Percentiles rank a stretch among this genome's conserved stretches.
Evolutionary conservation across 768 basidiomycete species (phyloP).

Genomic region (Pholiota conissans): DNA sequence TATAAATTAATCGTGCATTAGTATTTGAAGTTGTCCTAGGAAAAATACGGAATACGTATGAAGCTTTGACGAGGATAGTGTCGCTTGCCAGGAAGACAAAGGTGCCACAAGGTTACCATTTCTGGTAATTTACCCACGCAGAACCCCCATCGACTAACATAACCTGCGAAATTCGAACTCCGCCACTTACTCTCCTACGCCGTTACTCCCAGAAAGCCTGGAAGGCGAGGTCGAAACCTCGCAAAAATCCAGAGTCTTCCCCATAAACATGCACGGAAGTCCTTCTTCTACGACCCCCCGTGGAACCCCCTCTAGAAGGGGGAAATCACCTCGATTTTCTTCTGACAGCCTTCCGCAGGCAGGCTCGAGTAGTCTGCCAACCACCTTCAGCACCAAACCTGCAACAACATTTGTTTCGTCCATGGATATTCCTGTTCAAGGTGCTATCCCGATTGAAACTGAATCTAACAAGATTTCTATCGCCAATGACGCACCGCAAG

Average conservation of each 20-base stretch:
- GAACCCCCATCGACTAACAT: slow-evolving; percentile 44
- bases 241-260: slow-evolving; percentile 34
- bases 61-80: not conserved
- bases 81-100: slow-evolving; percentile 21
- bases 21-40: no score
- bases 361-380: slow-evolving; percentile 42
- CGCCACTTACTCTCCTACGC: slow-evolving; percentile 43
- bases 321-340: slow-evolving; percentile 58
- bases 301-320: slow-evolving; percentile 62
- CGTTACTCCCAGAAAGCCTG: slow-evolving; percentile 40
- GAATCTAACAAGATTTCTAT: slow-evolving; percentile 38
- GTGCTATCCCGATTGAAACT: slow-evolving; percentile 62
- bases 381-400: slow-evolving; percentile 52
- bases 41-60: not conserved
- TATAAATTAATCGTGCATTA: not conserved
- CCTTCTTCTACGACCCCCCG: slow-evolving; percentile 49
- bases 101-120: slow-evolving; percentile 27
- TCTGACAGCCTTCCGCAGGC: slow-evolving; percentile 47
- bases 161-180: slow-evolving; percentile 45
- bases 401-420: slow-evolving; percentile 61
- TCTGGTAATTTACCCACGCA: slow-evolving; percentile 45
- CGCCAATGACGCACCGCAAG: slow-evolving; percentile 35
- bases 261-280: slow-evolving; percentile 43
- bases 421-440: slow-evolving; percentile 77
- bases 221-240: slow-evolving; percentile 33